Evolutionary conservation across 2,329 filamentous ascomycete genomes (phyloP), one percentile per base, ranked within the genome.

Genomic region (Cladophialophora immunda): DNA sequence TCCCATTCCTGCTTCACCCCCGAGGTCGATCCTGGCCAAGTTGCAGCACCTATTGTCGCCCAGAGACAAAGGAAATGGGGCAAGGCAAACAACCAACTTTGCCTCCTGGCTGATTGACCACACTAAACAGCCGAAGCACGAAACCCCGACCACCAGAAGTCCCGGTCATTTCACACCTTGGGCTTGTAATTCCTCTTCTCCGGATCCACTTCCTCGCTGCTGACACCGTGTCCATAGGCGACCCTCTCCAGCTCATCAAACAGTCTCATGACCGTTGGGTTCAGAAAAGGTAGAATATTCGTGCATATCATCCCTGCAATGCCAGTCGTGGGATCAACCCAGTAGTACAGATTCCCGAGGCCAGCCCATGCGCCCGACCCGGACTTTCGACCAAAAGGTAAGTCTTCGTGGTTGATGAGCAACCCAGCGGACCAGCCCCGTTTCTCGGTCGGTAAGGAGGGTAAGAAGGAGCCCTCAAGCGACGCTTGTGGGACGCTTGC

Each of bases 271-370:
- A 68, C 55, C 7, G 45, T 53, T 5, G 50, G 38, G 22, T 72
- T 55, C n/a, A 70, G 32, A 22, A 72, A 72, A 1, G 71, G 69
- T 17, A 69, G 41, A 19, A 70, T 38, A 3, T 11, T 55, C 6
- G 68, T 59, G 25, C 30, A 36, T 0, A 70, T 60, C 55, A 71
- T 66, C 25, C 71, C 71, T 1, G 67, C 66, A 6, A 66, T 57
- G 5, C 58, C 64, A 9, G 41, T 30, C n/a, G 15, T 41, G 1
- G 65, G 64, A 57, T 72, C 71, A 29, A 72, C 59, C 69, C 69
- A 71, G 58, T 69, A 72, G 56, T 69, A 72, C 57, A 69, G 27
- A 47, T 72, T 71, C 29, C 67, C 69, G 32, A 72, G 57, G 2
- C 71, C 71, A 7, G 68, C 66, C 71, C 71, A 72, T 2, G 56